phyloP scores from a whole-genome alignment of 805 yeast species.

The Myxozyma lipomycoides region DNA sequence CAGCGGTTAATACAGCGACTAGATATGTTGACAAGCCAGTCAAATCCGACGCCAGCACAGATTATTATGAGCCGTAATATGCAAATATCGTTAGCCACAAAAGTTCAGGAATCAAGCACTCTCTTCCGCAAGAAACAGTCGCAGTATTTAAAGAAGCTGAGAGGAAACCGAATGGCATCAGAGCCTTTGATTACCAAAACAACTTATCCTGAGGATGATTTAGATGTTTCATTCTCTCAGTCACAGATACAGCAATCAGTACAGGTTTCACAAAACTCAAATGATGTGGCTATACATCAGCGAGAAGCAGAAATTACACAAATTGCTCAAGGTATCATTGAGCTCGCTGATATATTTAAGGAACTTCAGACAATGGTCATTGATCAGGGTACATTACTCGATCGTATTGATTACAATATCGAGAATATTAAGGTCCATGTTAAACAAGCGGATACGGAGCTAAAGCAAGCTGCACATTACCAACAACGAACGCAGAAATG shows the following conservation, averaged over 20 bases:
- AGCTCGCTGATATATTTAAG: conserved; percentile 85
- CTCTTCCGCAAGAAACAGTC: conserved; percentile 83
- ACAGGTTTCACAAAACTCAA: conserved; percentile 29
- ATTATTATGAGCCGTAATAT: conserved; percentile 68
- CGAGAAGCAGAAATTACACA: conserved; percentile 87
- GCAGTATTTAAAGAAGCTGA: conserved; percentile 75
- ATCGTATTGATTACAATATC: conserved; percentile 88
- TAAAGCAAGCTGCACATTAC: conserved; percentile 69
- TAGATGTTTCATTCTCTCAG: conserved; percentile 30
- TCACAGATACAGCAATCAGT: conserved; percentile 34
- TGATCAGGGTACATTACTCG: conserved; percentile 92
- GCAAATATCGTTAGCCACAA: conserved; percentile 77
- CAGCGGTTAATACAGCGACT: conserved; percentile 71
- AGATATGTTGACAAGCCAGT: conserved; percentile 42
- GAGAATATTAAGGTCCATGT: conserved; percentile 74
- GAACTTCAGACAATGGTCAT: conserved; percentile 89
- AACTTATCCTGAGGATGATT: conserved; percentile 24
- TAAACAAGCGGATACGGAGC: conserved; percentile 70
- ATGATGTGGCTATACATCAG: conserved; percentile 51
- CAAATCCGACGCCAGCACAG: conserved; percentile 45
- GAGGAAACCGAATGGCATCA: conserved; percentile 50
- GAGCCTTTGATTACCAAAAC: conserved; percentile 34
- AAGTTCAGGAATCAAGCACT: conserved; percentile 74
- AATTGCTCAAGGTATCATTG: conserved; percentile 90
- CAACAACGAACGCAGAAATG: conserved; percentile 90